phyloP scores from a whole-genome alignment of 2,329 filamentous ascomycete species.

The Aspergillus proliferans region DNA sequence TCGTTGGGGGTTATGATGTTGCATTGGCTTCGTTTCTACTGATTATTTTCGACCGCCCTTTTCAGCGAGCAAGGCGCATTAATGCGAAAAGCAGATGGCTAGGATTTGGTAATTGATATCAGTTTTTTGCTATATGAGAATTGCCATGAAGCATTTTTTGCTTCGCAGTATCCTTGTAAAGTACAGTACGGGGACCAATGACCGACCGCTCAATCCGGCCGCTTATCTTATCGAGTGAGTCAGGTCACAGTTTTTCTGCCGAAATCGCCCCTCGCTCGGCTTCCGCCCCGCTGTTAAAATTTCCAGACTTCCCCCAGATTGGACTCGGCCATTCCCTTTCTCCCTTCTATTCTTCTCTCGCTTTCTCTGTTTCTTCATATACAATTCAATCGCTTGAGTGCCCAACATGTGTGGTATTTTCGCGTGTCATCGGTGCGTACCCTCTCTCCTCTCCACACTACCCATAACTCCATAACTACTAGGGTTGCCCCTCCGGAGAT shows the following conservation, averaged over 20 bases:
- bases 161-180: slow-evolving; percentile 3
- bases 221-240: slow-evolving; percentile 27
- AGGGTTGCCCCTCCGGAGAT: neutral
- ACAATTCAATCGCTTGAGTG: slow-evolving; percentile 21
- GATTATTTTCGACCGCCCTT: neutral
- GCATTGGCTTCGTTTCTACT: slow-evolving; percentile 11
- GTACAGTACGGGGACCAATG: neutral
- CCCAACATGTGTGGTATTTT: slow-evolving; percentile 92
- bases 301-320: slow-evolving; percentile 13
- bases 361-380: slow-evolving; percentile 7
- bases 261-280: slow-evolving; percentile 23
- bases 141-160: neutral
- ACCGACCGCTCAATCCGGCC: neutral
- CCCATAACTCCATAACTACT: neutral
- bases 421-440: slow-evolving; percentile 77
- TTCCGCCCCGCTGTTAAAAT: slow-evolving; percentile 21
- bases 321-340: slow-evolving; percentile 15
- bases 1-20: slow-evolving; percentile 4
- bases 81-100: slow-evolving; percentile 4
- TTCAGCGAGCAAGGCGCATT: slow-evolving; percentile 24
- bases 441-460: slow-evolving; percentile 16
- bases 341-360: slow-evolving; percentile 4
- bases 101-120: neutral
- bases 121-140: neutral
- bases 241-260: slow-evolving; percentile 17